A percentile compares a stretch with the other conserved stretches of the same genome.
phyloP scores from a whole-genome alignment of 2,329 filamentous ascomycete species.

The Ophiostoma novo-ulmi region DNA sequence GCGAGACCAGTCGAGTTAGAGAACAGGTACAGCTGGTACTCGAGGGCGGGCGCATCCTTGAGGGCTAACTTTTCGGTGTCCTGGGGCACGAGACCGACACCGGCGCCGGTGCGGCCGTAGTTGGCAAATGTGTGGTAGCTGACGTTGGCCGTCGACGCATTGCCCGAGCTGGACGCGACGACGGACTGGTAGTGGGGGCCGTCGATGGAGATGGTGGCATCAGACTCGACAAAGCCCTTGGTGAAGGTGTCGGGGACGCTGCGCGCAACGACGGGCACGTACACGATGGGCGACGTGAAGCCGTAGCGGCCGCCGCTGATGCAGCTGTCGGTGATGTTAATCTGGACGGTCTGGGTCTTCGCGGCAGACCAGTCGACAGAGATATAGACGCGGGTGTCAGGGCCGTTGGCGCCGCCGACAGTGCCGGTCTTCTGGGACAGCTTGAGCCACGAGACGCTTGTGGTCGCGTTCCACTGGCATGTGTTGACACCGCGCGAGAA shows the following conservation, averaged over 20 bases:
- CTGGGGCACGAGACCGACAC: slow-evolving; percentile 53
- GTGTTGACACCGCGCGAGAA: slow-evolving; percentile 53
- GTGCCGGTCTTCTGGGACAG: slow-evolving; percentile 47
- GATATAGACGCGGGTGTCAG: slow-evolving; percentile 50
- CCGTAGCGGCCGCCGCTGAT: slow-evolving; percentile 41
- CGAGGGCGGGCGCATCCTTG: slow-evolving; percentile 49
- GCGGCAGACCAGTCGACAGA: slow-evolving; percentile 51
- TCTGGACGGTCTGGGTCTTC: slow-evolving; percentile 44
- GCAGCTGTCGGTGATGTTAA: slow-evolving; percentile 49
- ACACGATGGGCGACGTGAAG: slow-evolving; percentile 41
- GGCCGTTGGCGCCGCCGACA: slow-evolving; percentile 41
- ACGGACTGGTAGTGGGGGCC: slow-evolving; percentile 48
- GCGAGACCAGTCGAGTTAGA: slow-evolving; percentile 37
- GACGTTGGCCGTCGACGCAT: slow-evolving; percentile 31
- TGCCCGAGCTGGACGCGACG: slow-evolving; percentile 29
- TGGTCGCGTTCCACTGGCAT: slow-evolving; percentile 51
- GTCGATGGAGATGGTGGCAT: slow-evolving; percentile 53
- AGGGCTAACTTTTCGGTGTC: slow-evolving; percentile 46
- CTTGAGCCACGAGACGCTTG: slow-evolving; percentile 46
- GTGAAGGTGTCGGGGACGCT: slow-evolving; percentile 47
- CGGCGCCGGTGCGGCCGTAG: slow-evolving; percentile 55
- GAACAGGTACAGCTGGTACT: slow-evolving; percentile 60
- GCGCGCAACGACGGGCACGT: slow-evolving; percentile 51
- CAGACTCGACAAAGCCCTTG: slow-evolving; percentile 58
- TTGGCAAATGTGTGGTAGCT: slow-evolving; percentile 49